Evolutionary conservation across 176 grass and related monocot genomes (phyloP), one percentile per base, ranked within the genome.

Genomic region (Aechmea fasciata): DNA sequence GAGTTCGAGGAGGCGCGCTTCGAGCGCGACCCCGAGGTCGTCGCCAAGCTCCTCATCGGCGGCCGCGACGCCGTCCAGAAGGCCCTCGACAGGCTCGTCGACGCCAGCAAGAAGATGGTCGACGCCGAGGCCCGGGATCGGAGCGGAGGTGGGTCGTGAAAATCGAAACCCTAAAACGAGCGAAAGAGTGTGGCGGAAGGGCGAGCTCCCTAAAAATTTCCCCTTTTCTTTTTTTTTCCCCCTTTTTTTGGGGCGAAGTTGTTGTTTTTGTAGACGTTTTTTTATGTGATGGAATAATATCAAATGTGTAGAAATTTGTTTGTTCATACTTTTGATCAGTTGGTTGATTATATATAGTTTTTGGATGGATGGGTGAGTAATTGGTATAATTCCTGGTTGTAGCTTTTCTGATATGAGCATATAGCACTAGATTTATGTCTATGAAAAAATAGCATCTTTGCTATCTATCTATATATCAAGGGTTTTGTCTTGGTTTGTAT

Each of bases 11-110:
- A 72, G 51, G 83, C 83, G 14, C 78, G 83, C 15, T 76, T 80
- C 50, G 92, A 91, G 83, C 67, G 82, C 12, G 92, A 92, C 69
- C 86, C 86, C 13, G 86, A 96, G 79, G 83, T 96, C 80, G 86
- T 92, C 55, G 64, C 88, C 55, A 69, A 77, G 26, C 92, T 92
- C 51, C 81, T 96, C 33, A 96, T 92, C 62, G 79, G 86, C 50
- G 92, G 88, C 11, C 79, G 85, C 17, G 88, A 89, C 52, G 83
- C 88, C 48, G 81, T 96, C 70, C 72, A 92, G 18, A 76, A 89
- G 78, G 85, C 92, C 14, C 75, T 96, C 10, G 92, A 91, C 11
- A 90, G 80, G 26, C 85, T 96, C 85, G 85, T 79, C 15, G 81
- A 82, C 28, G 80, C 82, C 11, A 85, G 57, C 13, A 71, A 79